Evolutionary conservation across 768 basidiomycete species (phyloP).

Genomic region (Lyophyllum semitale): DNA sequence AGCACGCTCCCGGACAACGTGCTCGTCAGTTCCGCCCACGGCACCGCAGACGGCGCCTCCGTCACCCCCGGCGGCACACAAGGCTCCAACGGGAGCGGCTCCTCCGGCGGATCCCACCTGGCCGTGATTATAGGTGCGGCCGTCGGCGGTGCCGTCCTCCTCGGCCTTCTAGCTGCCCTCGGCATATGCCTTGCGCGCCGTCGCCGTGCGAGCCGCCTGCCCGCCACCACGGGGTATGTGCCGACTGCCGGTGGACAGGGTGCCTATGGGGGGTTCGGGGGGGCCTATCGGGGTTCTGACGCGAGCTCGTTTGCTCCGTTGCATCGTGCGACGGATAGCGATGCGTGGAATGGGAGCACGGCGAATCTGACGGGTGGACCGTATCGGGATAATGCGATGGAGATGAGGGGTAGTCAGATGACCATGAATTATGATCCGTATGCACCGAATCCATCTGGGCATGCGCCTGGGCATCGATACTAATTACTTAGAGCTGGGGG

Average conservation of each 20-base stretch:
- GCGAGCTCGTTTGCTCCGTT: constrained; percentile 73
- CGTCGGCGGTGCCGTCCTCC: constrained; percentile 1
- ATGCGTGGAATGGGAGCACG: constrained; percentile 59
- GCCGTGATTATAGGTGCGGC: constrained; percentile 5
- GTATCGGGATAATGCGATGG: constrained; percentile 28
- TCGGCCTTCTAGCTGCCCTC: constrained; percentile 1
- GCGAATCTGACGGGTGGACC: constrained; percentile 43
- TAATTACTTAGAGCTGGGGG: neutral
- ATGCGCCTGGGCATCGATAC: constrained; percentile 4
- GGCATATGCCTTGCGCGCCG: constrained; percentile 33
- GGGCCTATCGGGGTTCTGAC: constrained; percentile 57
- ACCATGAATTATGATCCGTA: constrained; percentile 38
- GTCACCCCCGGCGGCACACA: neutral
- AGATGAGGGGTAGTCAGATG: neutral
- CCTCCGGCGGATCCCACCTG: neutral
- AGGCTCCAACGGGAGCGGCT: neutral
- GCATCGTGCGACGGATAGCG: constrained; percentile 56
- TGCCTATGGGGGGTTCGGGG: constrained; percentile 18
- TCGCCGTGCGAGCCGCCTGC: constrained; percentile 29
- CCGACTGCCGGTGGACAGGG: constrained; percentile 28
- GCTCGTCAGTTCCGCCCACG: constrained; percentile 44
- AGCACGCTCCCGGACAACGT: constrained; percentile 52
- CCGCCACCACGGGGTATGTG: constrained; percentile 9
- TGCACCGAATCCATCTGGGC: constrained; percentile 19
- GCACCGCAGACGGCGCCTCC: constrained; percentile 3